Evolutionary conservation across 345 rosid genomes (phyloP).

Genomic region (Citrus maxima): DNA sequence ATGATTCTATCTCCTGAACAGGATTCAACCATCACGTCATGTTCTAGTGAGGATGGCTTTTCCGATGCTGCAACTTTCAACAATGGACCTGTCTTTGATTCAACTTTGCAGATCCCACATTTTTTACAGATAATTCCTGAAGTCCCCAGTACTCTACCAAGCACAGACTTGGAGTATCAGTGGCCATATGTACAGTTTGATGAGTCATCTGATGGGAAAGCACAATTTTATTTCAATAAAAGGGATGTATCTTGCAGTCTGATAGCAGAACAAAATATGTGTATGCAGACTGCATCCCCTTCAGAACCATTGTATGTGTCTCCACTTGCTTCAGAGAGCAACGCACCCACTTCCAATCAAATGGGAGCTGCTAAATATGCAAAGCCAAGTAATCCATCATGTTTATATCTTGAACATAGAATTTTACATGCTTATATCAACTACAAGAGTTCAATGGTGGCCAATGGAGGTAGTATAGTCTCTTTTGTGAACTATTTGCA

Average conservation of each 20-base stretch:
- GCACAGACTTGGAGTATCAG: slow-evolving; percentile 3
- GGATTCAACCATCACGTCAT: slow-evolving; percentile 15
- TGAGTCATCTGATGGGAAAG: slow-evolving; percentile 8
- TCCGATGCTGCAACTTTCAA: slow-evolving; percentile 18
- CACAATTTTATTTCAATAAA: not conserved
- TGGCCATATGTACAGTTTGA: slow-evolving; percentile 8
- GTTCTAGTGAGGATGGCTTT: slow-evolving; percentile 15
- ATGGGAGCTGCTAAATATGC: not conserved
- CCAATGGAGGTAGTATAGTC: slow-evolving; percentile 5
- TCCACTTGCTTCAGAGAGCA: slow-evolving; percentile 7
- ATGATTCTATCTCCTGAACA: slow-evolving; percentile 16
- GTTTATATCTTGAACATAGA: slow-evolving; percentile 10
- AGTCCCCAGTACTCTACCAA: slow-evolving; percentile 3
- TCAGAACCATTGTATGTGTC: slow-evolving; percentile 13
- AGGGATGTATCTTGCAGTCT: not conserved
- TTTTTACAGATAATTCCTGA: slow-evolving; percentile 2
- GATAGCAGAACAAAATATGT: not conserved
- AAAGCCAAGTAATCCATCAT: not conserved
- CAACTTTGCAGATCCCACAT: slow-evolving; percentile 12
- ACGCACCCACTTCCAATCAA: not conserved
- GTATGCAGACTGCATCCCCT: slow-evolving; percentile 17
- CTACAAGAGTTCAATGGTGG: slow-evolving; percentile 13
- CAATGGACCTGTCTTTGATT: slow-evolving; percentile 8
- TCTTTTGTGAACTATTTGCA: slow-evolving; percentile 31
- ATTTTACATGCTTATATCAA: slow-evolving; percentile 24